Base-by-base conservation (phyloP, 2,329 filamentous ascomycete species). In the Botryosphaeria agaves region DNA sequence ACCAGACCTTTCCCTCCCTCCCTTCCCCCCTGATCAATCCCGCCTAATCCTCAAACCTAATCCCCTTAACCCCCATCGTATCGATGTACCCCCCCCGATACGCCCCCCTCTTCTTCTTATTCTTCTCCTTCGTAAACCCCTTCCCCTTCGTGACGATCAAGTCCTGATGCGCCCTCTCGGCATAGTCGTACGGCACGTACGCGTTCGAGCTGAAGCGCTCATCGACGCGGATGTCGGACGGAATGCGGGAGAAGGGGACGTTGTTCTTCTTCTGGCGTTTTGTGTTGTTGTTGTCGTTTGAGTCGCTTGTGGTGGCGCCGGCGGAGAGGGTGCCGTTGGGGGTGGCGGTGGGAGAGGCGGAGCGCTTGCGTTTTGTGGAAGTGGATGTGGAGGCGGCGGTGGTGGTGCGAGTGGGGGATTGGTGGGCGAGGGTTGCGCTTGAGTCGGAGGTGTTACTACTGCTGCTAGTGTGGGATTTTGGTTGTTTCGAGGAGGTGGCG, bases 101-200 rank as follows among this genome's bases (percentile, higher is more conserved):
- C 41, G 77, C 82, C 30, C 89, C 89, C 43, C 74, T 68, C 50
- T 62, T 61, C 47, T 59, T 57, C 52, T 98, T 98, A 61, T 98
- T 98, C 74, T 98, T 98, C 64, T 95, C 89, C 65, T 98, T 98
- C 36, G 87, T 95, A 59, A 98, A 98, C 3, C 83, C 84, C 61
- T 94, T 95, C 46, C 89, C 89, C 52, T 78, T 82, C 18, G 87
- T 95, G 23, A 93, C 70, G 29, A 84, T 81, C 38, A 98, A 61
- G 49, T 94, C 85, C 41, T 83, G 70, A 48, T 85, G 81, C 6
- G 91, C 91, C 42, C 74, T 74, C 44, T 89, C 77, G 15, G 85
- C 87, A 57, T 95, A 98, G 38, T 79, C 76, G 51, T 94, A 83
- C 14, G 74, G 65, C 7, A 82, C 65, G 51, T 87, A 95, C 9